Evolutionary conservation across 768 basidiomycete genomes (phyloP).

Genomic region (Mycena latifolia): DNA sequence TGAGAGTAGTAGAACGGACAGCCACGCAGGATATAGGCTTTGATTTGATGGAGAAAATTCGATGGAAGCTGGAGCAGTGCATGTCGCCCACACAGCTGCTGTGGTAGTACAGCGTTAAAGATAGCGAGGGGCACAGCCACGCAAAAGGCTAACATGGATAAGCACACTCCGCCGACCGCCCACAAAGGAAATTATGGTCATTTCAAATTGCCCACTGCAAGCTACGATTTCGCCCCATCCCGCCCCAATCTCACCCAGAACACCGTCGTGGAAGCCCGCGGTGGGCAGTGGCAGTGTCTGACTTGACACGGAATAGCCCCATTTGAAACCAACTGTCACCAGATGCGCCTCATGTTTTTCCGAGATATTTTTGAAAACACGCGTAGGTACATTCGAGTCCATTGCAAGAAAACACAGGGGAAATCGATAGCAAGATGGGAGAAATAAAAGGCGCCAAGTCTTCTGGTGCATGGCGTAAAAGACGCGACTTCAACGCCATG

Average conservation of each 20-base stretch:
- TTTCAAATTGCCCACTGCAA: too few species aligned
- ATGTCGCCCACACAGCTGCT: background rate
- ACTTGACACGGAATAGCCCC: background rate
- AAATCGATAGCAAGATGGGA: too few species aligned
- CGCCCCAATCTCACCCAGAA: too few species aligned
- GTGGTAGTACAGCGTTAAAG: background rate
- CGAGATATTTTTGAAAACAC: too few species aligned
- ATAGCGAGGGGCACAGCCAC: background rate
- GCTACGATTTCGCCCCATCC: background rate
- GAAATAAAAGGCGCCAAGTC: too few species aligned
- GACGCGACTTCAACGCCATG: too few species aligned
- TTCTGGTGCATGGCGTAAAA: too few species aligned
- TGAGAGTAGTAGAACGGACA: background rate
- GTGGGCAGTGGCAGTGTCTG: too few species aligned
- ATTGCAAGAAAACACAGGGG: too few species aligned
- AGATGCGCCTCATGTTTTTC: too few species aligned
- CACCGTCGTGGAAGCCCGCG: too few species aligned
- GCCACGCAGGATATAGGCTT: background rate
- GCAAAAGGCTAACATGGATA: background rate
- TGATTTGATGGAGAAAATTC: background rate
- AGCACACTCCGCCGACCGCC: constrained; percentile 1
- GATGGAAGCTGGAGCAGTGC: background rate
- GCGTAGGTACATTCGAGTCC: too few species aligned
- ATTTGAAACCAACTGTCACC: background rate
- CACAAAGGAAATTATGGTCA: constrained; percentile 14